Evolutionary conservation across 164 flowering plant genomes (phyloP).

Genomic region (Piper longum): DNA sequence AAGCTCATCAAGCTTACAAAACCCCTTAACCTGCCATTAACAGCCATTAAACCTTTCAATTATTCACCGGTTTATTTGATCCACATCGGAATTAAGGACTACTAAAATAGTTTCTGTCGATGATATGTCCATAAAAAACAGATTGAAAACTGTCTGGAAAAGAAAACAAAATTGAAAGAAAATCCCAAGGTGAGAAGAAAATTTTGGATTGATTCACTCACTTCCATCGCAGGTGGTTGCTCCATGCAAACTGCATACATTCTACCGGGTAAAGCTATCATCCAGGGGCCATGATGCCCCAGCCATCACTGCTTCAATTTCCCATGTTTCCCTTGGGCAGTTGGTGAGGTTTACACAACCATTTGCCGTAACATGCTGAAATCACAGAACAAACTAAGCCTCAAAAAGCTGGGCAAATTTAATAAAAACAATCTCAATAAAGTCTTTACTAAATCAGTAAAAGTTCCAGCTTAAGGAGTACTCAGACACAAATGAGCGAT

Average conservation of each 20-base stretch:
- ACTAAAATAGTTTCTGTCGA: too few species aligned
- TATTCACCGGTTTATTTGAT: too few species aligned
- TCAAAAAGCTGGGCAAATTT: neutral
- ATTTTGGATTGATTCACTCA: too few species aligned
- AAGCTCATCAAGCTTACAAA: too few species aligned
- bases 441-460: neutral
- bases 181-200: too few species aligned
- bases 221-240: too few species aligned
- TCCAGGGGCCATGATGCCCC: constrained; percentile 75
- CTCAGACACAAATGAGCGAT: neutral
- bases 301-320: constrained; percentile 94
- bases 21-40: too few species aligned
- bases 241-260: neutral
- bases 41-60: too few species aligned
- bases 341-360: constrained; percentile 81
- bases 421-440: neutral
- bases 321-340: constrained; percentile 55
- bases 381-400: neutral
- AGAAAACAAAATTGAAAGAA: too few species aligned
- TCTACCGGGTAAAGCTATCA: constrained; percentile 7
- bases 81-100: too few species aligned
- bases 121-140: too few species aligned
- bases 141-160: too few species aligned
- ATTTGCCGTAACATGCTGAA: constrained; percentile 51
- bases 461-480: neutral